These are phyloP conservation scores for Acacia concinna DNA, from an alignment of 331 rosid species.

Conservation along the genomic window DNA sequence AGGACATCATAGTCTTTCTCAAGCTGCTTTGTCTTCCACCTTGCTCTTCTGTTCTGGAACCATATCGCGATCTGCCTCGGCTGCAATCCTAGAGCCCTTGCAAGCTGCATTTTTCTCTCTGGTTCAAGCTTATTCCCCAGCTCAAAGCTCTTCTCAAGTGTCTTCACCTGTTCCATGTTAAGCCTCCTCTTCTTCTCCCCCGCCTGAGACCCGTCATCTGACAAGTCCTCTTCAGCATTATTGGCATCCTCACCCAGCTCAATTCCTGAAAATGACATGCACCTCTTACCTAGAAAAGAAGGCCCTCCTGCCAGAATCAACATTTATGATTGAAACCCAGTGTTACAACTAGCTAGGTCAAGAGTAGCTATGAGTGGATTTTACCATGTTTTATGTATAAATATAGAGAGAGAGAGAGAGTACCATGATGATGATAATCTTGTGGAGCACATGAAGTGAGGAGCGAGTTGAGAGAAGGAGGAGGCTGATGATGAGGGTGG, in stretches of 20 bases:
- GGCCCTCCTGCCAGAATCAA: constrained; percentile 63
- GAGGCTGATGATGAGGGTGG: constrained; percentile 46
- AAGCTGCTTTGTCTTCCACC: constrained; percentile 97
- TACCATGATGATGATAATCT: constrained; percentile 91
- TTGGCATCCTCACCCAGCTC: constrained; percentile 74
- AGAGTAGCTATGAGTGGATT: not conserved
- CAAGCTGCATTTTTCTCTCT: constrained; percentile 98
- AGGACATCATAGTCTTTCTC: constrained; percentile 96
- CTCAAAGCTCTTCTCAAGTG: constrained; percentile 97
- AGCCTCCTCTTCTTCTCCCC: constrained; percentile 97
- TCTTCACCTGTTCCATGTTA: constrained; percentile 90
- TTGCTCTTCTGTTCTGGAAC: constrained; percentile 97
- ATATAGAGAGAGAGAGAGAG: constrained; percentile 20
- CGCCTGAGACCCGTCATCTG: constrained; percentile 92
- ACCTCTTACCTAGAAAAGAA: constrained; percentile 87
- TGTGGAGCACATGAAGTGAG: constrained; percentile 84
- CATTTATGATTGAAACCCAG: not conserved
- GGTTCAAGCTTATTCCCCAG: constrained; percentile 97
- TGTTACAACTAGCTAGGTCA: not conserved
- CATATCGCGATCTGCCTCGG: constrained; percentile 97
- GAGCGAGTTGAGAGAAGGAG: constrained; percentile 71
- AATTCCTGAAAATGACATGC: constrained; percentile 91
- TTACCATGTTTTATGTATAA: not conserved
- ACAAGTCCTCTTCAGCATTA: constrained; percentile 84
- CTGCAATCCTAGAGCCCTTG: constrained; percentile 89